A percentile compares a stretch with the other conserved stretches of the same genome.
These are phyloP conservation scores for Colletotrichum noveboracense DNA, from an alignment of 2,329 filamentous ascomycete species.

Conservation along the genomic window DNA sequence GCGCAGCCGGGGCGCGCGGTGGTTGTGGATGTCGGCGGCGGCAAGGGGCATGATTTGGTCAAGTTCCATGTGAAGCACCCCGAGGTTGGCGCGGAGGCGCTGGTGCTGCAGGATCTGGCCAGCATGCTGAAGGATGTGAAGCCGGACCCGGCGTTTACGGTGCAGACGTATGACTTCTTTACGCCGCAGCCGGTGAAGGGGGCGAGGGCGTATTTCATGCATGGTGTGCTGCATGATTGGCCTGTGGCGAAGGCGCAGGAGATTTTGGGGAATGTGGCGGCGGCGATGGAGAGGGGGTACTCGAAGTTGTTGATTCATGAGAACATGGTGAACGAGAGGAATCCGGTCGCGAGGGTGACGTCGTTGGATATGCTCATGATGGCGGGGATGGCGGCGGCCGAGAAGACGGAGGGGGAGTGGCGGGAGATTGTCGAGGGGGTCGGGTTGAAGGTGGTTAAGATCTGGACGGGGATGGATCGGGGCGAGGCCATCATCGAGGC, in stretches of 20 bases:
- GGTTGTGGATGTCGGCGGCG: slow-evolving; percentile 40
- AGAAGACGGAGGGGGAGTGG: slow-evolving; percentile 38
- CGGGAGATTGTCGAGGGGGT: slow-evolving; percentile 26
- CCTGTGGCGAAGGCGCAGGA: slow-evolving; percentile 23
- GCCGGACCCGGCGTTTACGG: slow-evolving; percentile 28
- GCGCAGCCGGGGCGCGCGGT: slow-evolving; percentile 32
- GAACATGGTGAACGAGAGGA: slow-evolving; percentile 33
- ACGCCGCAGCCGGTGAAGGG: slow-evolving; percentile 43
- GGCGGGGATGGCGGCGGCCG: slow-evolving; percentile 32
- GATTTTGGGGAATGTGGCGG: slow-evolving; percentile 19
- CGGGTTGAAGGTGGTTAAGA: slow-evolving; percentile 32
- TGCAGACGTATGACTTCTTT: slow-evolving; percentile 41
- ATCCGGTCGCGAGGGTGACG: slow-evolving; percentile 32
- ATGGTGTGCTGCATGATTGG: slow-evolving; percentile 29
- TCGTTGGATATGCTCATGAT: slow-evolving; percentile 40
- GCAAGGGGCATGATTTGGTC: slow-evolving; percentile 40
- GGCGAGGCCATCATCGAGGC: slow-evolving; percentile 35
- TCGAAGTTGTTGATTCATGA: slow-evolving; percentile 42
- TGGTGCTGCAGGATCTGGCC: slow-evolving; percentile 39
- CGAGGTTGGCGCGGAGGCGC: slow-evolving; percentile 24
- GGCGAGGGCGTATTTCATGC: slow-evolving; percentile 35
- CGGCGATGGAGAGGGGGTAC: slow-evolving; percentile 32
- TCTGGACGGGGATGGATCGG: slow-evolving; percentile 31
- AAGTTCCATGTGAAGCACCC: slow-evolving; percentile 35
- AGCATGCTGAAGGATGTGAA: slow-evolving; percentile 33